Percentiles rank a stretch among this genome's conserved stretches.
These are phyloP conservation scores for Chlamydomonas sphaeroides DNA, from an alignment of 139 green algal species.

Conservation along the genomic window DNA sequence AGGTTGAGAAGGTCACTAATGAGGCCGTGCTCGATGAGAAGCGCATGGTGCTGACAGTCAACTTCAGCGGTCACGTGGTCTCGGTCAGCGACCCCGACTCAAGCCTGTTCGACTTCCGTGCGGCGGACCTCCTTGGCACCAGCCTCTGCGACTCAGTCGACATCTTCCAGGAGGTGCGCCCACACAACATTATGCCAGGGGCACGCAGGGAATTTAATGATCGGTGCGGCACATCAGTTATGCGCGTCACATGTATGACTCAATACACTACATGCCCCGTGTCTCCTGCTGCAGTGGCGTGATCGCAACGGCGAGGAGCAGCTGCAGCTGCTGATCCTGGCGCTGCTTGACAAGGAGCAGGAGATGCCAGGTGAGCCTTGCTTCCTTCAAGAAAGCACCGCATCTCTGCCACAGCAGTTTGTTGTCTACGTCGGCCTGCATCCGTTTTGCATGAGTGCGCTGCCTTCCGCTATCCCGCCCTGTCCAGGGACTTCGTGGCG, in stretches of 20 bases:
- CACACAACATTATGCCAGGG: no score
- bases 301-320: slow-evolving; percentile 1
- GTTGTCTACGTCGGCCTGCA: no score
- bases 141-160: slow-evolving; percentile 35
- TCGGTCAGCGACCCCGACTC: neutral
- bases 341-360: slow-evolving; percentile 45
- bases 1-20: neutral
- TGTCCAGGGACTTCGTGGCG: neutral
- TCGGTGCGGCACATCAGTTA: neutral
- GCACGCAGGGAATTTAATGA: no score
- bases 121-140: neutral
- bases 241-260: no score
- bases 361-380: slow-evolving; percentile 45
- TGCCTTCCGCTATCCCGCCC: no score
- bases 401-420: no score
- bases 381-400: neutral
- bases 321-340: slow-evolving; percentile 45
- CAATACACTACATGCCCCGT: no score
- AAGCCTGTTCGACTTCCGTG: neutral
- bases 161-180: slow-evolving; percentile 30
- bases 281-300: neutral
- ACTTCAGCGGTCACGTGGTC: neutral
- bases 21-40: neutral
- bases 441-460: no score
- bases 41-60: neutral